Conservation (phyloP, 352 stramenopile species). For the Phytophthora meadii region DNA sequence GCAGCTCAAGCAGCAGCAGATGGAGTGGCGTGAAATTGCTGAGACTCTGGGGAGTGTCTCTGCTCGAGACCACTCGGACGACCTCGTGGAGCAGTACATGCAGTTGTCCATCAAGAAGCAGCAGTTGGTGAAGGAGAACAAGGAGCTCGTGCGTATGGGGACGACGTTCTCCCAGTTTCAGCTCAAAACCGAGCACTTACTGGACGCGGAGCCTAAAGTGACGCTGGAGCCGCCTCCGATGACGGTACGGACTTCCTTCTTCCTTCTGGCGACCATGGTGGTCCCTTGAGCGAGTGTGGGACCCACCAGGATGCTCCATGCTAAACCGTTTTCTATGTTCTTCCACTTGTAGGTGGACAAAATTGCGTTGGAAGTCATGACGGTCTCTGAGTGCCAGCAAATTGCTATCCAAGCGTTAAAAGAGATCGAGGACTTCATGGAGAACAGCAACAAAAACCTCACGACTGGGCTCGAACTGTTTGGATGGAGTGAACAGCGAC, state of each 20-base stretch:
- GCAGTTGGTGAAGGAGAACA: constrained; percentile 56
- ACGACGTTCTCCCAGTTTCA: constrained; percentile 52
- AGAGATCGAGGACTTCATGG: constrained; percentile 51
- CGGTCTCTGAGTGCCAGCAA: constrained; percentile 47
- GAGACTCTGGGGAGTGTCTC: constrained; percentile 14
- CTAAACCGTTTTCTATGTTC: constrained; percentile 10
- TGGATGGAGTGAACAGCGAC: constrained; percentile 60
- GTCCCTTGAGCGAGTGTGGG: constrained; percentile 14
- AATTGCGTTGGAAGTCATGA: constrained; percentile 36
- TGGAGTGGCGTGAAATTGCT: constrained; percentile 24
- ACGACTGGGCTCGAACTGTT: constrained; percentile 57
- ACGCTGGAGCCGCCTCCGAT: constrained; percentile 13
- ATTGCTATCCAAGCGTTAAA: constrained; percentile 45
- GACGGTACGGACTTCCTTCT: constrained; percentile 11
- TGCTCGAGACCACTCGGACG: constrained; percentile 18
- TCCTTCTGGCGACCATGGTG: constrained; percentile 4
- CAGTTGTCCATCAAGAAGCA: constrained; percentile 60
- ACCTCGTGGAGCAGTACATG: constrained; percentile 54
- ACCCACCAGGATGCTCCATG: constrained; percentile 12
- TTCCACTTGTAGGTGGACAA: constrained; percentile 13
- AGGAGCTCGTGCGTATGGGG: constrained; percentile 50
- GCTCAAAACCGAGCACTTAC: constrained; percentile 43
- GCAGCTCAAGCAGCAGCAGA: constrained; percentile 27
- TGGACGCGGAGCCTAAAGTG: constrained; percentile 40
- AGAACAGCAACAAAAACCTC: constrained; percentile 45